Base-by-base conservation (phyloP, 768 basidiomycete species). In the Amanita subjunquillea region DNA sequence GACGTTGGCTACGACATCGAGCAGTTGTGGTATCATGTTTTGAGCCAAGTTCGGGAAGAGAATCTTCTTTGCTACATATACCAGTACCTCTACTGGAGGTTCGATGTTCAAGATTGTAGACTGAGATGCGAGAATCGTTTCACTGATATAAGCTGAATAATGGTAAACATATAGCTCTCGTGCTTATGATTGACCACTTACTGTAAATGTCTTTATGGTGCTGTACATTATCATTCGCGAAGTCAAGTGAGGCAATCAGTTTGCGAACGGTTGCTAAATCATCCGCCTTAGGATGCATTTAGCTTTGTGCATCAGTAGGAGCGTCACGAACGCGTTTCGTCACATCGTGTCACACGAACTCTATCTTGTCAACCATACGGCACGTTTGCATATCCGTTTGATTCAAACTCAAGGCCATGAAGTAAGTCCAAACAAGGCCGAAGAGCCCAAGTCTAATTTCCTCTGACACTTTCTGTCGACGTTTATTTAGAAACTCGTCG, bases 91-190 rank as follows among this genome's bases (percentile, higher is more conserved):
- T n/a, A 48, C 17, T 4, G 46, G 45, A 2, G 64, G 64, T 34
- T 58, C 56, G 46, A 56, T 52, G 46, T 60, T 55, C 17, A 58
- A 54, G 25, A 60, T 51, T 34, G 57, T 51, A 30, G 62, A 63
- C 34, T 58, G 51, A n/a, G 64, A 60, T 6, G 59, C 58, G 22
- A 63, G 57, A 23, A 65, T 57, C 10, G 55, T 51, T 25, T 58
- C 39, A 25, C 61, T 57, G 13, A 65, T 60, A 48, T 49, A 61
- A 39, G 50, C 61, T 63, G 55, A 54, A 3, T 6, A 37, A 25
- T 34, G 2, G 17, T 41, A 13, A 39, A 17, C 8, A 20, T 48
- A 39, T 32, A 36, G 6, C 29, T n/a, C 37, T 20, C 2, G 2
- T 17, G 25, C 12, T 3, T 3, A 27, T 30, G 6, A 40, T 10